phyloP scores from a whole-genome alignment of 2,329 filamentous ascomycete genomes.

The Ceratocystis huliohia region DNA sequence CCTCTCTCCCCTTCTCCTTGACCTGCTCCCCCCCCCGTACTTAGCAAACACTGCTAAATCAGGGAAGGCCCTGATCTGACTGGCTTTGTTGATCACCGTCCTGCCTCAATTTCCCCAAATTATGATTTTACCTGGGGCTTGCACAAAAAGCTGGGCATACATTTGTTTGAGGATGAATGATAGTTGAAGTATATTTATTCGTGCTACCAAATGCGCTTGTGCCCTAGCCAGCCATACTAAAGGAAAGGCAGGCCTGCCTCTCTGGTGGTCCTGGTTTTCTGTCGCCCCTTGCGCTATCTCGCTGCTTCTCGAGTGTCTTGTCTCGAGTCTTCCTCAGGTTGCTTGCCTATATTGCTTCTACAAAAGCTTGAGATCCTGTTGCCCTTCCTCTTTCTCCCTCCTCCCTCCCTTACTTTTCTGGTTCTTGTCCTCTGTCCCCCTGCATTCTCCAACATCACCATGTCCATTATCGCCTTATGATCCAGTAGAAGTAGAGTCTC shows the following conservation, averaged over 20 bases:
- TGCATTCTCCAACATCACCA: neutral
- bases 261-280: no score
- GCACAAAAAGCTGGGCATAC: neutral
- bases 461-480: constrained; percentile 5
- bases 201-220: no score
- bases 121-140: neutral
- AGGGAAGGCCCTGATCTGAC: neutral
- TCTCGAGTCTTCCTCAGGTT: no score
- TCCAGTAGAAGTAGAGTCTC: neutral
- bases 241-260: no score
- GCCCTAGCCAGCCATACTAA: no score
- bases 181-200: no score
- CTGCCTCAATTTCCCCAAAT: neutral
- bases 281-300: no score
- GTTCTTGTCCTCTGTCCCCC: neutral
- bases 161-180: no score
- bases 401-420: neutral
- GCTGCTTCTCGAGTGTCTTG: no score
- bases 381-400: no score
- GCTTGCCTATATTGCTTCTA: no score
- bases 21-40: neutral
- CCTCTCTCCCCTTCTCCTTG: neutral
- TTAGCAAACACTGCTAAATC: neutral
- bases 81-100: neutral
- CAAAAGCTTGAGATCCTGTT: no score